Evolutionary conservation across 1,284 basidiomycete genomes (phyloP), one percentile per base, ranked within the genome.

Genomic region (Gomphus bonarii): DNA sequence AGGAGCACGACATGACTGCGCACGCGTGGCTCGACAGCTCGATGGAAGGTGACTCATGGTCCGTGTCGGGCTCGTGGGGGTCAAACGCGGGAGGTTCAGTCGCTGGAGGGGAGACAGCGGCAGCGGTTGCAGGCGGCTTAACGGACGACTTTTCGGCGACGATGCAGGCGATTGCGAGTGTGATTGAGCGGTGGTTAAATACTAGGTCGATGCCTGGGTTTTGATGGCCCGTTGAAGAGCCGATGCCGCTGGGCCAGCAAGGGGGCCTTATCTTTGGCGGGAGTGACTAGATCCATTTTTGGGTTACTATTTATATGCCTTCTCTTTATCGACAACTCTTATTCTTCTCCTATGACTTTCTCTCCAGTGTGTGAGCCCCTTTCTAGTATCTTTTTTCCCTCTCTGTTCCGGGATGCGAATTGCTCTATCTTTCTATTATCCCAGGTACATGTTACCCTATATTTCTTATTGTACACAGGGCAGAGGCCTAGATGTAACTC

Each of bases 191-290:
- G 50, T 58, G 57, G 57, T 42, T 46, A 40, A 58, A 52, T 31
- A 58, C 28, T 16, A 33, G 53, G 38, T 28, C 44, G n/a, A 58
- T 58, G 57, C 57, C 57, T 3, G 57, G 57, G 43, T 58, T 44
- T 30, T 12, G 48, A 7, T 57, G 55, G 55, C 35, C 42, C 20
- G 54, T 25, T 30, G 49, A 57, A 36, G 55, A 57, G 50, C 50
- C 36, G 18, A 36, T 51, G 50, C 50, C 30, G 18, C 31, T 51
- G 18, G 30, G 50, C 1, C 50, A 51, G 50, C 14, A 51, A 33
- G 33, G 48, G 7, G 50, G 14, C 33, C 33, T 51, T 28, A 51
- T 51, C 12, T 38, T 51, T 25, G 50, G 36, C 9, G 50, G 50
- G 9, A 22, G 33, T 25, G 4, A 25, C 4, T 25, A 25, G 25